A percentile compares a stretch with the other conserved stretches of the same genome.
Evolutionary conservation across 768 basidiomycete species (phyloP).

Genomic region (Chlorophyllum brunneum): DNA sequence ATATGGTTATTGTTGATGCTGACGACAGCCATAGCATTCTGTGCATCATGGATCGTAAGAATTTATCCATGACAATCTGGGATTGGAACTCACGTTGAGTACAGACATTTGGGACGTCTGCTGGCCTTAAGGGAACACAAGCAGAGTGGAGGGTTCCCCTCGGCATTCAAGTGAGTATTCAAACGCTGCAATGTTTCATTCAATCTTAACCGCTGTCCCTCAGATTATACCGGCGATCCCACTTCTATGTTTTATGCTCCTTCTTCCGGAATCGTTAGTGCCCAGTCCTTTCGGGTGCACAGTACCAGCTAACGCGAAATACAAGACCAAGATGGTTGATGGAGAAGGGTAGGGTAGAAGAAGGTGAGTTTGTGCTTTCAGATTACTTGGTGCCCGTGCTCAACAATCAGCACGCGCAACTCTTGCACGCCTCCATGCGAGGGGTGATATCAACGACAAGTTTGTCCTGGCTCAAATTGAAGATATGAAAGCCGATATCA

Average conservation of each 20-base stretch:
- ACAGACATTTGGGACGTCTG: conserved; percentile 38
- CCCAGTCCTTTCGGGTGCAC: background rate
- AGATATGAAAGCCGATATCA: conserved; percentile 37
- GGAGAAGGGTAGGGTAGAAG: conserved; percentile 44
- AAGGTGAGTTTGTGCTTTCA: conserved; percentile 30
- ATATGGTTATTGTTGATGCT: background rate
- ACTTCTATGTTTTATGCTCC: conserved; percentile 43
- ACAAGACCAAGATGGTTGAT: conserved; percentile 47
- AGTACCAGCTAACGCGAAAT: background rate
- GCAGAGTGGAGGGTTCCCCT: conserved; percentile 51
- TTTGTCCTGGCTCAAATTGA: conserved; percentile 46
- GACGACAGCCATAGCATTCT: conserved; percentile 29
- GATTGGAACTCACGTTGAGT: background rate
- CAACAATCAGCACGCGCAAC: conserved; percentile 25
- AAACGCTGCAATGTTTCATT: background rate
- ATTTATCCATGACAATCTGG: background rate
- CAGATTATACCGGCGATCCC: conserved; percentile 46
- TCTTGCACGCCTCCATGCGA: conserved; percentile 50
- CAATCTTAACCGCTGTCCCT: background rate
- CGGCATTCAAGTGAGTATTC: conserved; percentile 32
- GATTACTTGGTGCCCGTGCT: background rate
- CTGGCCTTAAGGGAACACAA: conserved; percentile 30
- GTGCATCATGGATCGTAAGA: conserved; percentile 44
- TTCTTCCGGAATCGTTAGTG: conserved; percentile 45
- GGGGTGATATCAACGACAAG: conserved; percentile 41